Conservation (phyloP, 176 grass and related monocot genomes). For the Saccharum spontaneum region DNA sequence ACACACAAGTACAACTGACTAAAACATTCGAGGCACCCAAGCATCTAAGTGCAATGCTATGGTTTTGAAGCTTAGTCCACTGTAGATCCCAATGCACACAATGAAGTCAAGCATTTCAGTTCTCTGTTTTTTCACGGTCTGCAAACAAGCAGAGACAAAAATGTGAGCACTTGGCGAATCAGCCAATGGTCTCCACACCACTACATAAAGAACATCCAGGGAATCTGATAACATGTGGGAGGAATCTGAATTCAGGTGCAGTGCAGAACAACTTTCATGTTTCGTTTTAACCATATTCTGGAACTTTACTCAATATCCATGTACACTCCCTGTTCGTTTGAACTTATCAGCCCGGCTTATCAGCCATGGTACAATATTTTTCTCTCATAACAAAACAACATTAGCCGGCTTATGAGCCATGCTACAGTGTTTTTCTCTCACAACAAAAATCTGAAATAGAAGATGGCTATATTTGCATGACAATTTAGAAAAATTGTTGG, state of each 20-base stretch:
- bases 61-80: neutral
- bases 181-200: neutral
- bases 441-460: too few species aligned
- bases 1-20: neutral
- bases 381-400: too few species aligned
- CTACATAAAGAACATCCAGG: neutral
- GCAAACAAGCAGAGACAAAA: neutral
- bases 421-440: too few species aligned
- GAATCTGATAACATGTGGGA: neutral
- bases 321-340: too few species aligned
- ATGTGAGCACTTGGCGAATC: neutral
- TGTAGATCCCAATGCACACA: neutral
- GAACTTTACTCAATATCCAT: neutral
- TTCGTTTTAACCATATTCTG: neutral
- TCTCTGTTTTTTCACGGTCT: neutral
- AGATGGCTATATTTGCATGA: too few species aligned
- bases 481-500: too few species aligned
- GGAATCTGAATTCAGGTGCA: conserved; percentile 1
- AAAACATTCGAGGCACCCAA: neutral
- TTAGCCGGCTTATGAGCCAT: too few species aligned
- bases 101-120: neutral
- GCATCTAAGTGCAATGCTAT: neutral
- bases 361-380: too few species aligned
- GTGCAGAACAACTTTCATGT: neutral
- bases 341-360: too few species aligned